phyloP scores from a whole-genome alignment of 1,139 yeast genomes.

The Meyerozyma sp. region DNA sequence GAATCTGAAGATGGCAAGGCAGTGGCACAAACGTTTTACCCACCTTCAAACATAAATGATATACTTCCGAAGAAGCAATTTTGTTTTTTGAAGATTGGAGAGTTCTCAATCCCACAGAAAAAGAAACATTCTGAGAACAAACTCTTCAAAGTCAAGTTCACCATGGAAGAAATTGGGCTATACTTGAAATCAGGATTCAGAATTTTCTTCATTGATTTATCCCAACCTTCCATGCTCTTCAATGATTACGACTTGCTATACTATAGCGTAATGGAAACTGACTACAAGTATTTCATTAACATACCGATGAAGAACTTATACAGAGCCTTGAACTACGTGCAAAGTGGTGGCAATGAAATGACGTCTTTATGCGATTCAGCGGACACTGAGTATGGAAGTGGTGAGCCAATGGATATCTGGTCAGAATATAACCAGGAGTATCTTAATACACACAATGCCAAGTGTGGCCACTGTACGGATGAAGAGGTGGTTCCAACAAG shows the following conservation, averaged over 20 bases:
- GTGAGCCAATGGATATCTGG: slow-evolving; percentile 23
- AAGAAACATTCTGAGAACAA: slow-evolving; percentile 13
- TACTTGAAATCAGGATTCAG: slow-evolving; percentile 52
- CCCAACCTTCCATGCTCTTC: slow-evolving; percentile 38
- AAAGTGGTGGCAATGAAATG: slow-evolving; percentile 19
- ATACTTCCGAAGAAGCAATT: slow-evolving; percentile 50
- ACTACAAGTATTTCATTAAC: slow-evolving; percentile 38
- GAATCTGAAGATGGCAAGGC: slow-evolving; percentile 16
- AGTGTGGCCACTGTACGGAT: background rate
- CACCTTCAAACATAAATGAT: slow-evolving; percentile 55
- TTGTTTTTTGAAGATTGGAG: slow-evolving; percentile 49
- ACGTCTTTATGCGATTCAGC: slow-evolving; percentile 3
- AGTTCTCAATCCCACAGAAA: slow-evolving; percentile 27
- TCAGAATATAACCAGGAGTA: slow-evolving; percentile 22
- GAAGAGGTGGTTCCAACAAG: background rate
- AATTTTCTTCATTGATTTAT: slow-evolving; percentile 53
- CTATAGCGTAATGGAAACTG: slow-evolving; percentile 38
- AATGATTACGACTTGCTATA: slow-evolving; percentile 40
- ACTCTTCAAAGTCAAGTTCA: slow-evolving; percentile 35
- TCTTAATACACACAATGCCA: slow-evolving; percentile 3
- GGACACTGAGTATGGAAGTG: slow-evolving; percentile 22
- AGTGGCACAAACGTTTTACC: slow-evolving; percentile 38
- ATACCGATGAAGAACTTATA: slow-evolving; percentile 39
- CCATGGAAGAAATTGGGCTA: slow-evolving; percentile 58
- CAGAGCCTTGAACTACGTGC: slow-evolving; percentile 35